Evolutionary conservation across 2,329 filamentous ascomycete genomes (phyloP).

Genomic region (Ophiostoma ulmi): DNA sequence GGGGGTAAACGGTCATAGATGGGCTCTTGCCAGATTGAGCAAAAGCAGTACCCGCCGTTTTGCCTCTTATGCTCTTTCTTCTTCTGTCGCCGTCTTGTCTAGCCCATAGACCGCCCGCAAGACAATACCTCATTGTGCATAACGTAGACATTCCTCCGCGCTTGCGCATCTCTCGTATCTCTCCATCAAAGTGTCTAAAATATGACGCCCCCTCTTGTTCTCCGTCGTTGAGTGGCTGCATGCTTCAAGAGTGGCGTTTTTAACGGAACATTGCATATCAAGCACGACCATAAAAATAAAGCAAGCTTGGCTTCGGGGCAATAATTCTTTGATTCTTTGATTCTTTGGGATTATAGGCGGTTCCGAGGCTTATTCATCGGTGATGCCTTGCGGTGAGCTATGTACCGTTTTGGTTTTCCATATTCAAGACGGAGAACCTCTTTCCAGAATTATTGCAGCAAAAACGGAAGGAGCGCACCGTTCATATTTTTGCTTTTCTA

Average conservation of each 20-base stretch:
- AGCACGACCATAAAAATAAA: not conserved
- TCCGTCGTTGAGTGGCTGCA: conserved; percentile 9
- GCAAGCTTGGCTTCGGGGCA: not conserved
- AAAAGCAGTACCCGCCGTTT: conserved; percentile 1
- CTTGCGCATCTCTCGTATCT: conserved; percentile 11
- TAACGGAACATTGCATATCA: not conserved
- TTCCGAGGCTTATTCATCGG: not conserved
- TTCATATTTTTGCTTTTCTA: not conserved
- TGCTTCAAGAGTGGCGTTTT: not conserved
- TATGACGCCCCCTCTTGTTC: conserved; percentile 11
- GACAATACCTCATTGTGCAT: conserved; percentile 10
- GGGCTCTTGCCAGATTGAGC: not conserved
- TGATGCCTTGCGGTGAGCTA: not conserved
- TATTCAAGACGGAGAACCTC: not conserved
- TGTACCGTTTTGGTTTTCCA: not conserved
- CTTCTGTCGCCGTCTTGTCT: not conserved
- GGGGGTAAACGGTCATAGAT: not conserved
- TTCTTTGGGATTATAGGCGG: not conserved
- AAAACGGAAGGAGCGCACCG: not conserved
- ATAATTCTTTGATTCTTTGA: not conserved
- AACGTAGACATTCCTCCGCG: not conserved
- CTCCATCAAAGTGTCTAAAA: not conserved
- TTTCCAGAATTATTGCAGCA: not conserved
- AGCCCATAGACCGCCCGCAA: not conserved
- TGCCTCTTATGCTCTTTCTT: conserved; percentile 2